These are phyloP conservation scores for Colletotrichum paranaense DNA, from an alignment of 2,329 filamentous ascomycete species.

Conservation along the genomic window DNA sequence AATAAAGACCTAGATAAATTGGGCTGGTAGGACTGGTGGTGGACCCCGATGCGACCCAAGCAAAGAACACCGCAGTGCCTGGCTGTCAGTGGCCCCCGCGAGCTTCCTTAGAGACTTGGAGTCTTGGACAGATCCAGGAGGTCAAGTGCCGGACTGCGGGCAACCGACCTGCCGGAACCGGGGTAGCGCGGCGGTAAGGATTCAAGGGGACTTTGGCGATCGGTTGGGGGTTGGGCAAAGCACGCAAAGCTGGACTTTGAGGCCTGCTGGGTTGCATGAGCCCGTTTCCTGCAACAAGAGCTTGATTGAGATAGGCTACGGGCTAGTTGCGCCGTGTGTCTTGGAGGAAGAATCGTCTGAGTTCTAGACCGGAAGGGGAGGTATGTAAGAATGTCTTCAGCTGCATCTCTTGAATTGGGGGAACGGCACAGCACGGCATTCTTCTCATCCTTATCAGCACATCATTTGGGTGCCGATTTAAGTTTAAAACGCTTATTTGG, in stretches of 20 bases:
- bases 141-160: constrained; percentile 30
- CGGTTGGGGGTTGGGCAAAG: background rate
- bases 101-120: background rate
- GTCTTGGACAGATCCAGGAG: constrained; percentile 24
- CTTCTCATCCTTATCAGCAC: background rate
- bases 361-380: background rate
- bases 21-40: background rate
- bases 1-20: background rate
- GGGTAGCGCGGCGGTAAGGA: constrained; percentile 31
- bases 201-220: background rate
- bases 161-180: constrained; percentile 31
- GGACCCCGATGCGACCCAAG: constrained; percentile 14
- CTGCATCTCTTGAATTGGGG: background rate
- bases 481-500: constrained; percentile 9
- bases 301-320: background rate
- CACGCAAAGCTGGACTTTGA: background rate
- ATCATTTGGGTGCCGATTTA: background rate
- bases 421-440: background rate
- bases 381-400: background rate
- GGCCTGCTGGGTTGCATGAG: background rate
- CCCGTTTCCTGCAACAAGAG: background rate
- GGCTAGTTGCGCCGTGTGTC: background rate
- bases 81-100: background rate
- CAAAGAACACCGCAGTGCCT: background rate
- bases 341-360: background rate